Conservation (phyloP, 805 yeast species). For the Kazachstania psychrophila region DNA sequence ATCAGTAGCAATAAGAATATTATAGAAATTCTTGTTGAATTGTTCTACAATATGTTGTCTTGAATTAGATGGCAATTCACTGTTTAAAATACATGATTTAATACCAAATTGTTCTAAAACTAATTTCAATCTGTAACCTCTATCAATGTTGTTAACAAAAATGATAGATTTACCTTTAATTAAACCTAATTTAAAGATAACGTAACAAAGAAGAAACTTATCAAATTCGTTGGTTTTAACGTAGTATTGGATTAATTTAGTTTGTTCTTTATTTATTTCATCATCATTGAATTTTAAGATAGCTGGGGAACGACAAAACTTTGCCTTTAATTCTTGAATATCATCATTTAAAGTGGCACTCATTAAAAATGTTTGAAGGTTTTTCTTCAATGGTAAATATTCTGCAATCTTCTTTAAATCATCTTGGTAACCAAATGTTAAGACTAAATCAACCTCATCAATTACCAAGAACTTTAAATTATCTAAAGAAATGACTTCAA, state of each 20-base stretch:
- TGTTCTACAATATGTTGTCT: slow-evolving; percentile 92
- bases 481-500: slow-evolving; percentile 41
- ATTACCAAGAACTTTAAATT: slow-evolving; percentile 65
- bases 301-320: slow-evolving; percentile 77
- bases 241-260: slow-evolving; percentile 71
- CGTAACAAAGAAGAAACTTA: slow-evolving; percentile 82
- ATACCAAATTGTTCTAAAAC: slow-evolving; percentile 94
- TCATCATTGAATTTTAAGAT: slow-evolving; percentile 71
- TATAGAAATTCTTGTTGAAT: slow-evolving; percentile 82
- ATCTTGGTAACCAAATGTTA: slow-evolving; percentile 84
- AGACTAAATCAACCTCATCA: slow-evolving; percentile 89
- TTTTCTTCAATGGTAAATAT: slow-evolving; percentile 60
- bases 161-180: slow-evolving; percentile 85
- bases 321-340: slow-evolving; percentile 60
- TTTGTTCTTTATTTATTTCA: slow-evolving; percentile 40
- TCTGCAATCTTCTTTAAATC: slow-evolving; percentile 63
- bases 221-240: slow-evolving; percentile 84
- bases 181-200: slow-evolving; percentile 77
- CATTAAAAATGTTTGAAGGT: slow-evolving; percentile 85
- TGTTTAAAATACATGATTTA: slow-evolving; percentile 75
- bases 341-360: slow-evolving; percentile 92
- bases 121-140: slow-evolving; percentile 86
- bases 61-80: slow-evolving; percentile 88
- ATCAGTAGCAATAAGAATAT: slow-evolving; percentile 87
- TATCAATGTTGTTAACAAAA: slow-evolving; percentile 88